phyloP scores from a whole-genome alignment of 78 protist species.

The Salpingoeca rosetta region DNA sequence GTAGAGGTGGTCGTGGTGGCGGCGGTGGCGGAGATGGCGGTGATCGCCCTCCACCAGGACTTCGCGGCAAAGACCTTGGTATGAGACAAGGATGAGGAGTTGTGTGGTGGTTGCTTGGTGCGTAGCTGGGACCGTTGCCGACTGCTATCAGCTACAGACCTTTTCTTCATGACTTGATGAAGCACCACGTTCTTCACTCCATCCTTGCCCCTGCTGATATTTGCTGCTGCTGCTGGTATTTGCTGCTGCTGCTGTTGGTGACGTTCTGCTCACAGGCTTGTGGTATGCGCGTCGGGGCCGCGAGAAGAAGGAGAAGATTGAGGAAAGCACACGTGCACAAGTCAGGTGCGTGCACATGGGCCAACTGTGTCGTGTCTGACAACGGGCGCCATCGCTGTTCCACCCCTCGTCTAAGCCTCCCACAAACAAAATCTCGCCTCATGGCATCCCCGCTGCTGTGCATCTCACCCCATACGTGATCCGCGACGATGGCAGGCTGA shows the following conservation, averaged over 20 bases:
- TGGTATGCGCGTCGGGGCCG: background rate
- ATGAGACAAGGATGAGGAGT: too few relatives aligned
- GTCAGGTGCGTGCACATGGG: background rate
- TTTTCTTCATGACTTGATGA: background rate
- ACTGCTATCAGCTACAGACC: background rate
- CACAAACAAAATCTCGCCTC: too few relatives aligned
- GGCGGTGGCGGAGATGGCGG: background rate
- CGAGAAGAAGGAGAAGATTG: background rate
- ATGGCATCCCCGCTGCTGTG: too few relatives aligned
- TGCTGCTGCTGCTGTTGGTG: too few relatives aligned
- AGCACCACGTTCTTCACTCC: background rate
- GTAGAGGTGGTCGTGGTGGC: background rate
- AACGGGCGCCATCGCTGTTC: background rate
- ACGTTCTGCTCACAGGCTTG: background rate
- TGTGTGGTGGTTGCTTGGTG: too few relatives aligned
- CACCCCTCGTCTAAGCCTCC: background rate
- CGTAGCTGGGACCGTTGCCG: background rate
- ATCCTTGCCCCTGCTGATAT: background rate
- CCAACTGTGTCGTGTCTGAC: background rate
- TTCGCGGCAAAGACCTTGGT: background rate
- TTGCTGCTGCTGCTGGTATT: too few relatives aligned
- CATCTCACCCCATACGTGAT: too few relatives aligned
- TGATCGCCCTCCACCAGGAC: background rate
- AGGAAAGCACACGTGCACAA: background rate
- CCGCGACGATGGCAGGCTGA: too few relatives aligned